Evolutionary conservation across 345 rosid species (phyloP).

Genomic region (Lagerstroemia speciosa): DNA sequence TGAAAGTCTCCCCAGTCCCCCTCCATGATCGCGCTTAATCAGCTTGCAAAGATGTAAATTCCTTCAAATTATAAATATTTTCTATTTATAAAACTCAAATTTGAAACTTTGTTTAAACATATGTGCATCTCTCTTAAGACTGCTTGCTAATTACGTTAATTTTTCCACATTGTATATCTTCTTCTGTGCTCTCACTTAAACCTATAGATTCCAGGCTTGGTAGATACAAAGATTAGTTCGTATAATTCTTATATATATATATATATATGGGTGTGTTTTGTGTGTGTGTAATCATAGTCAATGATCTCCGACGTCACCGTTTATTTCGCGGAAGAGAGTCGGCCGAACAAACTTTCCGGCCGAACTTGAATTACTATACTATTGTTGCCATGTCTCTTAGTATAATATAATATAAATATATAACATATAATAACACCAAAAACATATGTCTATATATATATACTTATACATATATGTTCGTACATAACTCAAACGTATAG

Average conservation of each 20-base stretch:
- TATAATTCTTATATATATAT: not conserved
- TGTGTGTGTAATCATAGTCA: slow-evolving; percentile 7
- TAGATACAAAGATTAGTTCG: not conserved
- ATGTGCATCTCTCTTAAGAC: too few species aligned
- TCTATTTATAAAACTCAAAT: too few species aligned
- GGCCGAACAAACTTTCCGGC: slow-evolving; percentile 67
- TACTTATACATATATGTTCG: slow-evolving; percentile 32
- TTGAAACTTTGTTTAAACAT: too few species aligned
- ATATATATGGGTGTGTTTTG: not conserved
- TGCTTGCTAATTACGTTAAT: too few species aligned
- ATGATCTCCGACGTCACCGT: slow-evolving; percentile 27
- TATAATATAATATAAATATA: not conserved
- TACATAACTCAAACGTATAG: slow-evolving; percentile 42
- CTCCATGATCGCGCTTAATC: too few species aligned
- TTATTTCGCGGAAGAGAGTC: slow-evolving; percentile 47
- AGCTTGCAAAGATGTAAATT: too few species aligned
- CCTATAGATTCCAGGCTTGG: not conserved
- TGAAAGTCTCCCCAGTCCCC: too few species aligned
- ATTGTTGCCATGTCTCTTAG: slow-evolving; percentile 6
- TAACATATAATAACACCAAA: slow-evolving; percentile 15
- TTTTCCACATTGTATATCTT: too few species aligned
- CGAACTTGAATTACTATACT: slow-evolving; percentile 16
- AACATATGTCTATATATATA: not conserved
- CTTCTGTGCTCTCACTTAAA: too few species aligned
- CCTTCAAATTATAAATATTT: too few species aligned